Evolutionary conservation across 78 protist genomes (phyloP).

Genomic region (Dictyostelium citrinum): DNA sequence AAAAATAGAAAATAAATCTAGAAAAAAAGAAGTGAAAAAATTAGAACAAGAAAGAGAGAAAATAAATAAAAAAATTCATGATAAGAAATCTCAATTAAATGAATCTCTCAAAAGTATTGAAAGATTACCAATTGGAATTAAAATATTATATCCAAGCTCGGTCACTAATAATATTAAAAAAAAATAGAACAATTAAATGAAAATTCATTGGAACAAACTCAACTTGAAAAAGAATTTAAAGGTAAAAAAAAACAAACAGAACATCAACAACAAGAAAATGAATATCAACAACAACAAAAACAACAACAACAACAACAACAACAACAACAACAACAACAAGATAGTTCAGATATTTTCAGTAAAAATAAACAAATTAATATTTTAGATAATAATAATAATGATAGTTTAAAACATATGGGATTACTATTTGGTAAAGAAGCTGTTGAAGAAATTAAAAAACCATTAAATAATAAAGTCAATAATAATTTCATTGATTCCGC

Average conservation of each 20-base stretch:
- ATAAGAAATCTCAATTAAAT: background rate
- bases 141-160: background rate
- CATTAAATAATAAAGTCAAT: background rate
- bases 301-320: background rate
- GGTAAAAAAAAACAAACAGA: background rate
- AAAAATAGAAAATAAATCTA: background rate
- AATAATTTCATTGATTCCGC: background rate
- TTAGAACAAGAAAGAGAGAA: background rate
- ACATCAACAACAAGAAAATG: too few species aligned
- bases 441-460: background rate
- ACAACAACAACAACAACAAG: background rate
- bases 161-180: background rate
- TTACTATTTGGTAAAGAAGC: background rate
- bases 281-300: too few species aligned
- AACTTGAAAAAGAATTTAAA: background rate
- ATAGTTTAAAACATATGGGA: background rate
- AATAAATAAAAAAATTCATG: background rate
- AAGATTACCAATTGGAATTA: background rate
- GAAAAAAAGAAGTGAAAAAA: background rate
- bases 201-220: background rate
- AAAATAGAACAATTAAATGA: background rate
- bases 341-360: background rate
- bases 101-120: background rate
- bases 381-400: background rate
- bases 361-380: background rate